Conservation (phyloP, 2,329 filamentous ascomycete species). For the Alternaria ventricosa region DNA sequence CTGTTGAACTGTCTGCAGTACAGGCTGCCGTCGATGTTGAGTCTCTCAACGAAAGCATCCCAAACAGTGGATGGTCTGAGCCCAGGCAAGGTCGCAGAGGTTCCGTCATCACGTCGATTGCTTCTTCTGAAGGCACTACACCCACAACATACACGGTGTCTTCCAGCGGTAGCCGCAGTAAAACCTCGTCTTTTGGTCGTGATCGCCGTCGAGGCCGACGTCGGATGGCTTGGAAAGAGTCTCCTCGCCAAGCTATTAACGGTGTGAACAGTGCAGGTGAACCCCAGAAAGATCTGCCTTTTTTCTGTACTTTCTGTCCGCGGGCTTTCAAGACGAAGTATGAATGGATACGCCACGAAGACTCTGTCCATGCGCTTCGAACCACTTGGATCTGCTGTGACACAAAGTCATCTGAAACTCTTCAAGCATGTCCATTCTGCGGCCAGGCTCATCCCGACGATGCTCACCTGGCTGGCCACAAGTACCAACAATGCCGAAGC, state of each 20-base stretch:
- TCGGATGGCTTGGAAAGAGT: constrained; percentile 44
- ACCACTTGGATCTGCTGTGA: constrained; percentile 49
- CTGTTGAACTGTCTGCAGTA: constrained; percentile 33
- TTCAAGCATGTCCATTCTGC: constrained; percentile 43
- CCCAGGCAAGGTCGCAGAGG: constrained; percentile 28
- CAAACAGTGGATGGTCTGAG: constrained; percentile 33
- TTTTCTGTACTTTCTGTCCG: constrained; percentile 47
- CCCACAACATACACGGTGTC: constrained; percentile 42
- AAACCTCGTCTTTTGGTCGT: constrained; percentile 45
- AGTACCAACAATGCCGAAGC: constrained; percentile 43
- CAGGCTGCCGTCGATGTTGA: constrained; percentile 39
- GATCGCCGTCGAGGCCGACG: constrained; percentile 43
- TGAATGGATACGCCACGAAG: constrained; percentile 48
- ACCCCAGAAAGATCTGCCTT: constrained; percentile 40
- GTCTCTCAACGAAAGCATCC: constrained; percentile 26
- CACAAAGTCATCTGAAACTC: constrained; percentile 24
- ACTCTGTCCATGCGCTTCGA: constrained; percentile 46
- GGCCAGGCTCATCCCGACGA: constrained; percentile 42
- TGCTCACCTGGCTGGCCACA: constrained; percentile 42
- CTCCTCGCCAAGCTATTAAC: constrained; percentile 37
- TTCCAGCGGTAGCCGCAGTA: constrained; percentile 40
- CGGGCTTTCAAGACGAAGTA: constrained; percentile 47
- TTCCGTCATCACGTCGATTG: constrained; percentile 40
- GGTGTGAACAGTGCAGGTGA: constrained; percentile 40
- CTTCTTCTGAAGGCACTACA: constrained; percentile 42